Percentiles rank a stretch among this genome's conserved stretches.
These are phyloP conservation scores for Astrothelium macrocarpum DNA, from an alignment of 495 filamentous ascomycete species.

Conservation along the genomic window DNA sequence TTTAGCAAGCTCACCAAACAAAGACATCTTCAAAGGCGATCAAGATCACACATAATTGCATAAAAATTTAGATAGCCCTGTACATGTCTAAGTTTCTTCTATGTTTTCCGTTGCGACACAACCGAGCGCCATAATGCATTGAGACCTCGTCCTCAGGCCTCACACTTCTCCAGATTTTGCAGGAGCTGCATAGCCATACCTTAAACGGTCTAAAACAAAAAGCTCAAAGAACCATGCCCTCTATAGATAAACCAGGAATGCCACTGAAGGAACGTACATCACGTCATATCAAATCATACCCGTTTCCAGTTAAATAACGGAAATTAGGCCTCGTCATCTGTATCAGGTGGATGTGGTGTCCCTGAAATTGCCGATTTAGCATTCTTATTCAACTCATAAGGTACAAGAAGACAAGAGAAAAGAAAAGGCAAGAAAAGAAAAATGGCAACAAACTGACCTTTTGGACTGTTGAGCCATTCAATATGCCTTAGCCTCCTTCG, in stretches of 20 bases:
- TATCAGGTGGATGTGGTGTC: slow-evolving; percentile 35
- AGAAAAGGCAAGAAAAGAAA: background rate
- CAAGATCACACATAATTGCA: background rate
- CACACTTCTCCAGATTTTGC: no score
- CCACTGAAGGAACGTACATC: background rate
- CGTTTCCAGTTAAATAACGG: background rate
- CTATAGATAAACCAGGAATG: background rate
- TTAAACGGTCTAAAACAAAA: no score
- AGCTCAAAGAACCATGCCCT: no score
- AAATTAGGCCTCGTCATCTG: slow-evolving; percentile 32
- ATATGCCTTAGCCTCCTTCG: slow-evolving; percentile 85
- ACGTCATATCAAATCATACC: background rate
- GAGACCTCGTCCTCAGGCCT: no score
- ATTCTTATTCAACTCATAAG: background rate
- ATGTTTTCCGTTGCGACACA: no score
- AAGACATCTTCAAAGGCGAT: background rate
- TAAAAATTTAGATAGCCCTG: background rate
- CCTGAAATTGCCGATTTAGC: slow-evolving; percentile 40
- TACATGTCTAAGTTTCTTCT: background rate
- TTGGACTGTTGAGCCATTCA: slow-evolving; percentile 73
- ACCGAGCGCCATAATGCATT: no score
- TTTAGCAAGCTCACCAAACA: no score
- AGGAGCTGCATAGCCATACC: no score
- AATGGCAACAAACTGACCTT: slow-evolving; percentile 16
- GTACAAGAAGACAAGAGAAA: background rate